Evolutionary conservation across 2,329 filamentous ascomycete species (phyloP).

Genomic region (Lachnellula willkommii): DNA sequence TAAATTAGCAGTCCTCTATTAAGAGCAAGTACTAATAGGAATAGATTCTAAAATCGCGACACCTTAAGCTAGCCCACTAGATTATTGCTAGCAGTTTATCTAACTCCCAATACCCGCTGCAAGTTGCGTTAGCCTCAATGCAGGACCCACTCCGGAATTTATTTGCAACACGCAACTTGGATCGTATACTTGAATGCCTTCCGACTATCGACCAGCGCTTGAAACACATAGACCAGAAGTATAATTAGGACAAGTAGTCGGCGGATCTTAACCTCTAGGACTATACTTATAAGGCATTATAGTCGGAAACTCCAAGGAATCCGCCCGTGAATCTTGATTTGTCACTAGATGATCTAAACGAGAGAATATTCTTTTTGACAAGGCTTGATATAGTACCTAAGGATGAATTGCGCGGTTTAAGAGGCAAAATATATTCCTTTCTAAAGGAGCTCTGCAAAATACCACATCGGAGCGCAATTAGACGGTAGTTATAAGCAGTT

Average conservation of each 20-base stretch:
- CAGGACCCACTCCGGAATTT: conserved; percentile 5
- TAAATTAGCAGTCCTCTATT: conserved; percentile 23
- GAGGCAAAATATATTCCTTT: conserved; percentile 9
- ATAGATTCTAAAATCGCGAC: conserved; percentile 10
- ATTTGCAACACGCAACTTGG: conserved; percentile 32
- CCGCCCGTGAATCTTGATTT: conserved; percentile 4
- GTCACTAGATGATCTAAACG: conserved; percentile 9
- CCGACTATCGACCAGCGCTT: conserved; percentile 8
- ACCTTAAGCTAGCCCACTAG: conserved; percentile 12
- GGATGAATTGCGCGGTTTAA: conserved; percentile 4
- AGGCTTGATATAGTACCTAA: conserved; percentile 6
- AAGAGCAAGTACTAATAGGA: conserved; percentile 49
- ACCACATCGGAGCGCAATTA: neutral
- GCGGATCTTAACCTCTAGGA: conserved; percentile 13
- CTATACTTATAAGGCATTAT: conserved; percentile 9
- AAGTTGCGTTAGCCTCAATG: conserved; percentile 8
- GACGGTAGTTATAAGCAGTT: neutral
- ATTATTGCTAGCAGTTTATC: conserved; percentile 16
- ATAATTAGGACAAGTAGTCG: conserved; percentile 12
- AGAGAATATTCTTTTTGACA: conserved; percentile 12
- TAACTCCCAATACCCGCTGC: conserved; percentile 1
- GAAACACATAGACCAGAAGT: conserved; percentile 4
- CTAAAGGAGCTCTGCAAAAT: conserved; percentile 4
- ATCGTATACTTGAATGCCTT: conserved; percentile 20
- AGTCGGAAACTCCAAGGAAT: conserved; percentile 8